Conservation (phyloP, 2,329 filamentous ascomycete genomes). For the Whalleya microplaca region DNA sequence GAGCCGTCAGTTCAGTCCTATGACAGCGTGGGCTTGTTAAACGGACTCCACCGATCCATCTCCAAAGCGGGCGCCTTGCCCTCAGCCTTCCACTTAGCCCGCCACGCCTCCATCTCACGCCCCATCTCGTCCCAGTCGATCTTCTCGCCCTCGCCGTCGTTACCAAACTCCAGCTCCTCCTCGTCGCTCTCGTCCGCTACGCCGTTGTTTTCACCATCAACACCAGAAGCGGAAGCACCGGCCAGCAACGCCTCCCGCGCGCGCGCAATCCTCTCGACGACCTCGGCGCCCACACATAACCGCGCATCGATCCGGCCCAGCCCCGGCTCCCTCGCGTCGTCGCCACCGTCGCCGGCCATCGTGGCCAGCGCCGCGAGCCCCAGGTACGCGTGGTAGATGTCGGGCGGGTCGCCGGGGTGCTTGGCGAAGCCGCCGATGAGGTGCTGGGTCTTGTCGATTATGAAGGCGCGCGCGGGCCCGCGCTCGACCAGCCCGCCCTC, state of each 20-base stretch:
- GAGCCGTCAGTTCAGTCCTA: neutral
- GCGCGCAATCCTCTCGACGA: constrained; percentile 52
- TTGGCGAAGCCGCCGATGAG: constrained; percentile 83
- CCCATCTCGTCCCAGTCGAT: constrained; percentile 11
- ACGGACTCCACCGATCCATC: constrained; percentile 22
- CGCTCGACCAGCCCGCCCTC: constrained; percentile 61
- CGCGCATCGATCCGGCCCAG: constrained; percentile 74
- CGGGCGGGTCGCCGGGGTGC: constrained; percentile 66
- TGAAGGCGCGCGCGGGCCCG: constrained; percentile 70
- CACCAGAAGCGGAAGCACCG: neutral
- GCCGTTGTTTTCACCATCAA: constrained; percentile 11
- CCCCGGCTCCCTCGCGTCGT: constrained; percentile 56
- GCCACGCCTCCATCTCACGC: constrained; percentile 2
- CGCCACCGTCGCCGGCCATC: constrained; percentile 46
- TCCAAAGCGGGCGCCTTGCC: constrained; percentile 16
- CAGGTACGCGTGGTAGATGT: constrained; percentile 87
- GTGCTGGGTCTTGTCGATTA: constrained; percentile 87
- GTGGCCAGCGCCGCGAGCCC: constrained; percentile 80
- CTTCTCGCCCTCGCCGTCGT: neutral
- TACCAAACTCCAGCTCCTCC: neutral
- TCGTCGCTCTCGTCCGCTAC: constrained; percentile 7
- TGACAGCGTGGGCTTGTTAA: constrained; percentile 3
- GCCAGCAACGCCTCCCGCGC: constrained; percentile 41
- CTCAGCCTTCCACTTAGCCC: constrained; percentile 19
- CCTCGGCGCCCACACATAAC: constrained; percentile 72